These are phyloP conservation scores for Penicillium sp. DNA, from an alignment of 2,329 filamentous ascomycete species.

Conservation along the genomic window DNA sequence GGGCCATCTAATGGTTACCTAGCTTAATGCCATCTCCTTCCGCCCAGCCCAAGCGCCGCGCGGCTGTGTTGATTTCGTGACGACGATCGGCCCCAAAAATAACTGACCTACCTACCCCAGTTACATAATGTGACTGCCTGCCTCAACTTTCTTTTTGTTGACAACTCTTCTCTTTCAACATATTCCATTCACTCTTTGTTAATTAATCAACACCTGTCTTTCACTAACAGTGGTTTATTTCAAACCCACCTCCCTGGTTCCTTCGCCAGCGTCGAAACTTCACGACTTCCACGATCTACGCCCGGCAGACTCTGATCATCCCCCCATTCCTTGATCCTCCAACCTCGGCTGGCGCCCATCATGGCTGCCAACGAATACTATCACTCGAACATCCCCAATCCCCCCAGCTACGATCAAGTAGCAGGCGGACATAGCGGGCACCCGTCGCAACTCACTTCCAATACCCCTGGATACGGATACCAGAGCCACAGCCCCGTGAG, in stretches of 20 bases:
- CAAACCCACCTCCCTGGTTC: not conserved
- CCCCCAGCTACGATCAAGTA: conserved; percentile 37
- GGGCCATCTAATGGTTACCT: no score
- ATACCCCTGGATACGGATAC: conserved; percentile 23
- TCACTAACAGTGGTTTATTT: not conserved
- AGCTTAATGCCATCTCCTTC: not conserved
- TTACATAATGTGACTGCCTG: conserved; percentile 26
- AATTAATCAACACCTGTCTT: not conserved
- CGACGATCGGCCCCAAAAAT: conserved; percentile 27
- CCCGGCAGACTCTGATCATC: conserved; percentile 7
- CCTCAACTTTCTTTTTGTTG: conserved; percentile 4
- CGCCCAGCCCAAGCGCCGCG: conserved; percentile 20
- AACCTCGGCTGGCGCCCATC: conserved; percentile 29
- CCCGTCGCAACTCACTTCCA: conserved; percentile 36
- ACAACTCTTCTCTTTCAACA: not conserved
- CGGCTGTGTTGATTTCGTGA: conserved; percentile 25
- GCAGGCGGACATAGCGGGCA: conserved; percentile 37
- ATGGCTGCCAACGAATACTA: conserved; percentile 72
- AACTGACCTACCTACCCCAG: conserved; percentile 11
- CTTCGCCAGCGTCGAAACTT: not conserved
- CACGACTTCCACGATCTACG: not conserved
- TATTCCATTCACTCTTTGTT: not conserved
- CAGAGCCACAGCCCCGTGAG: conserved; percentile 15
- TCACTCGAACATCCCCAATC: conserved; percentile 44
- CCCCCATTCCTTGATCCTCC: not conserved